Evolutionary conservation across 495 filamentous ascomycete species (phyloP).

Genomic region (Daldinia bambusicola): DNA sequence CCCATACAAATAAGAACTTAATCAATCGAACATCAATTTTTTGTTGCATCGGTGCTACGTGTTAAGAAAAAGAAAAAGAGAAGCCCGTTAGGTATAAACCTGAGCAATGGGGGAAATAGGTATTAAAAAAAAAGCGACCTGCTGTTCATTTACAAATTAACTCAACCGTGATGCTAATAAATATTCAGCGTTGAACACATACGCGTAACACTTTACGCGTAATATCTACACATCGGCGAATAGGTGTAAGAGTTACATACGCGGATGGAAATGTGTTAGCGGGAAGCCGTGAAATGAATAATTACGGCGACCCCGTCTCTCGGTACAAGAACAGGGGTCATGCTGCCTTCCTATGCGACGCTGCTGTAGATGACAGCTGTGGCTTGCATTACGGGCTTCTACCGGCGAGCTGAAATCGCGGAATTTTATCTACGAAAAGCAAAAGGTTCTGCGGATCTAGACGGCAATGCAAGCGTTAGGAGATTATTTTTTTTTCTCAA

Average conservation of each 20-base stretch:
- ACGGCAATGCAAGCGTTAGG: conserved; percentile 12
- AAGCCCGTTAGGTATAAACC: no score
- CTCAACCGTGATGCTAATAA: not conserved
- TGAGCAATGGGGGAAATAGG: not conserved
- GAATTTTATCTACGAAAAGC: conserved; percentile 3
- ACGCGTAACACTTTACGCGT: conserved; percentile 35
- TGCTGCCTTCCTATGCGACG: no score
- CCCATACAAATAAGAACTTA: not conserved
- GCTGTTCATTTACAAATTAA: not conserved
- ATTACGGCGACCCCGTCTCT: conserved; percentile 37
- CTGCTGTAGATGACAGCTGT: conserved; percentile 31
- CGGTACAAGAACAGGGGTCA: conserved; percentile 1
- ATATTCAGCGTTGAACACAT: not conserved
- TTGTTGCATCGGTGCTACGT: conserved; percentile 5
- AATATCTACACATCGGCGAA: not conserved
- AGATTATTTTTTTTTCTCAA: not conserved
- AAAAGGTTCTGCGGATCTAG: conserved; percentile 5
- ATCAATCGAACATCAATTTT: conserved; percentile 16
- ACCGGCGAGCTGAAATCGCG: conserved; percentile 21
- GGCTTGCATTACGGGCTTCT: conserved; percentile 38
- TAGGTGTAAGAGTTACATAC: conserved; percentile 8
- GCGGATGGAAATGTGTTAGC: not conserved
- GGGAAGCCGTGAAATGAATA: conserved; percentile 12
- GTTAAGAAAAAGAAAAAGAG: not conserved
- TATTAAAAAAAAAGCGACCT: not conserved